phyloP scores from a whole-genome alignment of 192 early-diverging fungal genomes.

The Coemansia sp. region DNA sequence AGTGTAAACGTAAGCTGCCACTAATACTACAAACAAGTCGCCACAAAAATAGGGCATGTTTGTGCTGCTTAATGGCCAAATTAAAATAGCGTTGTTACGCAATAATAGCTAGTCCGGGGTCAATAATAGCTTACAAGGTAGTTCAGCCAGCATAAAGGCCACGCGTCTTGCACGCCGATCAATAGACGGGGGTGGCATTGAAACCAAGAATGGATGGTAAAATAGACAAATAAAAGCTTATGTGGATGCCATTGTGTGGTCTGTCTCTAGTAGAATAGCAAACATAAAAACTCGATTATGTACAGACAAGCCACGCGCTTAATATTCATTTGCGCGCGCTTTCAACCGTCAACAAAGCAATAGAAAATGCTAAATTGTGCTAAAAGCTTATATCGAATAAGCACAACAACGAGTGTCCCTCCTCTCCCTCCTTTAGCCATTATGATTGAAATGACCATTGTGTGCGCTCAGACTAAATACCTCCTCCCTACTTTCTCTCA shows the following conservation, averaged over 20 bases:
- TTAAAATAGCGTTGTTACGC: neutral
- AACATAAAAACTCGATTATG: neutral
- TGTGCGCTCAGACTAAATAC: neutral
- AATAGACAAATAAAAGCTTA: slow-evolving; percentile 1
- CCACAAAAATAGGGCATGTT: neutral
- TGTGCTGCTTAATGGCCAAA: neutral
- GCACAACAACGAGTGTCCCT: slow-evolving; percentile 6
- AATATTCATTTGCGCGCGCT: neutral
- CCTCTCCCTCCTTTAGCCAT: neutral
- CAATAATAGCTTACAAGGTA: neutral
- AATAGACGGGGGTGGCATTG: neutral
- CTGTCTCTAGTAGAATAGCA: neutral
- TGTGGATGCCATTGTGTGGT: neutral
- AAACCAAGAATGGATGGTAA: neutral
- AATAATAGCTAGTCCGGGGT: slow-evolving; percentile 5
- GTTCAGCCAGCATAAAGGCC: neutral
- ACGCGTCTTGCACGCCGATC: neutral
- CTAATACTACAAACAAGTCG: neutral
- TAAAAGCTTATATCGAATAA: neutral
- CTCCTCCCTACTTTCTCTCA: neutral
- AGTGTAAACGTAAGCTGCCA: neutral
- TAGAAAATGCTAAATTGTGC: neutral
- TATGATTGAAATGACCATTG: neutral
- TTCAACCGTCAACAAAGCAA: neutral
- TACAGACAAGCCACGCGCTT: neutral